These are phyloP conservation scores for Scedosporium minutisporum DNA, from an alignment of 2,329 filamentous ascomycete genomes.

Conservation along the genomic window DNA sequence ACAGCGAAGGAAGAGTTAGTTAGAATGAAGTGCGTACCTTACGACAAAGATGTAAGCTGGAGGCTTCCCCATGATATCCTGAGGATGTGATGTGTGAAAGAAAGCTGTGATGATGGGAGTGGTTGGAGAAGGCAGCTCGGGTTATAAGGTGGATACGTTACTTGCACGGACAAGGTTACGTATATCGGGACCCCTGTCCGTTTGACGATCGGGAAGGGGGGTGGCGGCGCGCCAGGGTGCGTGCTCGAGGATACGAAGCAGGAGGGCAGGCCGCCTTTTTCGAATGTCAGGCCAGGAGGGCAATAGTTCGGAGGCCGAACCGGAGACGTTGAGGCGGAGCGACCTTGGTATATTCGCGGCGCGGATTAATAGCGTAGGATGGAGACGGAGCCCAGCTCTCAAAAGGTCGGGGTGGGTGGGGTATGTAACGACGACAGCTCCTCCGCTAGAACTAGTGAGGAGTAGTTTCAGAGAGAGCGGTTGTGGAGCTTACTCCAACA, in stretches of 20 bases:
- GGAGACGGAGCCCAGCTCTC: not conserved
- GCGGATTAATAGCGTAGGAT: not conserved
- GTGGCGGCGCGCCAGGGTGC: not conserved
- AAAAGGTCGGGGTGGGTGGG: not conserved
- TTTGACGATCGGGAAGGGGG: not conserved
- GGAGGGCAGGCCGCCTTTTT: not conserved
- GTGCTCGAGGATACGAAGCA: not conserved
- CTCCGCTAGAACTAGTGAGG: not conserved
- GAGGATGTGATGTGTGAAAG: not conserved
- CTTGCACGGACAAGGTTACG: not conserved
- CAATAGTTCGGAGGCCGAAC: not conserved
- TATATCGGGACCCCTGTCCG: not conserved
- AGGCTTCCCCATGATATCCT: constrained; percentile 27
- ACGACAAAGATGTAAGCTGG: constrained; percentile 35
- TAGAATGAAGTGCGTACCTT: constrained; percentile 20
- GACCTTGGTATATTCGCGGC: not conserved
- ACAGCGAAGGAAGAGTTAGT: not conserved
- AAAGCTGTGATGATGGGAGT: not conserved
- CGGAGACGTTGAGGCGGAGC: not conserved
- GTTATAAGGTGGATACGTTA: not conserved
- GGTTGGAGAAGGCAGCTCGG: not conserved
- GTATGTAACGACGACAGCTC: not conserved
- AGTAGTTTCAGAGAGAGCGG: not conserved
- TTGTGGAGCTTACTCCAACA: not conserved
- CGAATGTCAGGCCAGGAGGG: not conserved